Base-by-base conservation (phyloP, 192 early-diverging fungal species). In the Endogone sp. region DNA sequence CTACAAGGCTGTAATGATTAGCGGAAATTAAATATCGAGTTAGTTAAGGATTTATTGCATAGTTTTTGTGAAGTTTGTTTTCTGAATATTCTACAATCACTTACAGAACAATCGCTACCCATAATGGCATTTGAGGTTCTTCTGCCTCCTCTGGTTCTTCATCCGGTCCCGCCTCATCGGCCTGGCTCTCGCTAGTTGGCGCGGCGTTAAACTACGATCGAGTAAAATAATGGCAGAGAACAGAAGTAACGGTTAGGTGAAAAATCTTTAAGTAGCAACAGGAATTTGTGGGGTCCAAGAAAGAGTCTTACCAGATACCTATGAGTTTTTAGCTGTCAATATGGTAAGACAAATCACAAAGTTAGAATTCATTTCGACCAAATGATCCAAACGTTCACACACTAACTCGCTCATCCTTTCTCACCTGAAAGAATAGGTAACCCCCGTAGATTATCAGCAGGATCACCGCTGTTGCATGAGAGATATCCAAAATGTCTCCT, bases 351-450 rank as follows among this genome's bases (percentile, higher is more conserved):
- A n/a, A n/a, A n/a, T n/a, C n/a, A n/a, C n/a, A n/a, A n/a, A n/a
- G n/a, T n/a, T n/a, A n/a, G 16, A 49, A 49, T 16, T 49, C 37
- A 49, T 11, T 49, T 16, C 37, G 37, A 6, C 16, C 37, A 11
- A 44, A 4, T 44, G 37, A 44, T 8, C 4, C 37, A 44, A 44
- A 44, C 37, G 37, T 1, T 16, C 1, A 1, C 37, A 16, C 37
- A 49, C 37, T 11, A 49, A 44, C 6, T 11, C 37, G 16, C 6
- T 16, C 37, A 49, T 49, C 37, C n/a, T n/a, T 94, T 70, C 88
- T 86, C 60, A 96, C 85, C 61, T 90, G 88, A 76, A 92, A 90
- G 54, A 82, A 77, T 27, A 92, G 64, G 61, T 85, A 89, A 60
- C 82, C 78, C 4, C 85, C 72, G 62, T 94, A 92, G 57, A 89